Base-by-base conservation (phyloP, 2,329 filamentous ascomycete genomes). In the Aspergillus oerlinghausenensis region DNA sequence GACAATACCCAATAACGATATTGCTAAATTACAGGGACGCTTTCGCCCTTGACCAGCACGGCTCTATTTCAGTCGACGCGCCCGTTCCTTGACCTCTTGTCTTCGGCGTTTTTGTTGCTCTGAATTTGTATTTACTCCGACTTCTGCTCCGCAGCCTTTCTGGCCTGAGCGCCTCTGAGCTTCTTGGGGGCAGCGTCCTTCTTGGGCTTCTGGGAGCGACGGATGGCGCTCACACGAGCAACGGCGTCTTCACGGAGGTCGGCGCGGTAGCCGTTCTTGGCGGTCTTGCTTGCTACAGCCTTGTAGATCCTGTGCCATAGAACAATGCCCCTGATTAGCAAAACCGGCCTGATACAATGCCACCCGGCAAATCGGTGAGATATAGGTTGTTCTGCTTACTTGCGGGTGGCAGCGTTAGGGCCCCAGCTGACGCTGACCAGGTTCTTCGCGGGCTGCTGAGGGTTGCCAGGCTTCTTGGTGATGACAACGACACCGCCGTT, bases 221-320 rank as follows among this genome's bases (percentile, higher is more conserved):
- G 89, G 82, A 96, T 84, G 71, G 92, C 91, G 71, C 88, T 92
- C 74, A 89, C 91, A 73, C 94, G 90, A 78, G 91, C 82, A 72
- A 97, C 87, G 70, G 93, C 92, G 71, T 82, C 82, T 72, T 84
- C 79, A 68, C 88, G 88, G 78, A 92, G 83, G 75, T 93, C 89
- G 70, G 83, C 71, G 70, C 89, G 90, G 88, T 97, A 99, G 74
- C 87, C 85, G 75, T 84, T 84, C 86, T 91, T 92, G 77, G 91
- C 88, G 70, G 87, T 86, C 76, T 83, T 82, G 82, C 85, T 88
- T 80, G 92, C 92, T 75, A 97, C 86, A 70, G 84, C 84, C 82
- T 89, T 90, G 87, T 92, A 97, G 80, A 89, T 88, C 85, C 91
- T 94, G 65, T 51, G 63, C 56, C 38, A 55, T 52, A 35, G 23